Evolutionary conservation across 2,329 filamentous ascomycete species (phyloP), one percentile per base, ranked within the genome.

Genomic region (Talaromyces funiculosus): DNA sequence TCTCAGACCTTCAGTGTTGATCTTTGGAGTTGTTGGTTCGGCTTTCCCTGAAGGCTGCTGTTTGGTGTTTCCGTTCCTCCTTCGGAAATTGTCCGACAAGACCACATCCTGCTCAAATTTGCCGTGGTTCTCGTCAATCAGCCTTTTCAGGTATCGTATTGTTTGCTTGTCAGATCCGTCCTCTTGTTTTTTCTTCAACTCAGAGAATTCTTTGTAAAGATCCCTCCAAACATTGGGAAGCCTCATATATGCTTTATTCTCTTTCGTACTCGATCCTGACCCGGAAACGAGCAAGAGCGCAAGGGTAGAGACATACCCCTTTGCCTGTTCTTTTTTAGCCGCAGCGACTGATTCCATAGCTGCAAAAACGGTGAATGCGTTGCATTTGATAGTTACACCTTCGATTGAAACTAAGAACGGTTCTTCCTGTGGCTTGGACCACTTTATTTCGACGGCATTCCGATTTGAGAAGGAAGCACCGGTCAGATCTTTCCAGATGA

Each of bases 181-280:
- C 4, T 85, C 77, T 57, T 88, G 81, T 45, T 82, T 84, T 72
- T 91, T 93, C 68, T 87, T 89, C 20, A 82, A 76, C 55, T 87
- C 85, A 0, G 86, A 80, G 61, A 96, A 83, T 70, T 97, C 92
- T 9, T 83, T 82, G 86, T 92, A 97, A 1, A 97, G 78, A 65
- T 96, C 90, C 71, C 90, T 86, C 89, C 91, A 99, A 1, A 84
- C 81, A 0, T 87, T 81, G 3, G 92, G 90, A 16, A 99, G 79
- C 55, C 90, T 84, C 64, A 96, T 73, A 62, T 88, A 88, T 2
- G 90, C 84, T 72, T 95, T 97, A 64, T 95, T 91, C 69, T 97
- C 93, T 67, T 90, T 94, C 0, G 84, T 76, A 16, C 86, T 90
- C n/a, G 84, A 82, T 1, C 86, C 85, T 65, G 92, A 96, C 1